Evolutionary conservation across 1,139 yeast genomes (phyloP), one percentile per base, ranked within the genome.

Genomic region (Candida sojae): DNA sequence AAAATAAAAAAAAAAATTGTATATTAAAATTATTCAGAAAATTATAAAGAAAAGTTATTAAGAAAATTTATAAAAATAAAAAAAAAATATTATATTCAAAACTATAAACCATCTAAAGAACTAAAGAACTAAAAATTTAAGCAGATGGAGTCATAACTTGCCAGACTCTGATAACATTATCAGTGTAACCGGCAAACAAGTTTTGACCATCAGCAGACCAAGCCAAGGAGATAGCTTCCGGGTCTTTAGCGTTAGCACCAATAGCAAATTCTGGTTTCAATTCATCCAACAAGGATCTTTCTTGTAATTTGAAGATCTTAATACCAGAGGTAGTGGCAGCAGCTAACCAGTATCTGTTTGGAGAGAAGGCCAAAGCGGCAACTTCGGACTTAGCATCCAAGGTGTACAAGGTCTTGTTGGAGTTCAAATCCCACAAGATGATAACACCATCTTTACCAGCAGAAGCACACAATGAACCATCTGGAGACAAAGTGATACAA

Each of bases 161-260:
- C 98, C 98, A 93, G 80, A 92, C 99, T 84, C 99, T 93, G 85
- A 93, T 92, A 73, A 88, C 84, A 84, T 90, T 90, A 81, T 93
- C 99, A 71, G 98, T 92, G 97, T 93, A 93, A 85, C 99, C 99
- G 68, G 98, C 97, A 75, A 91, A 93, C 80, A 93, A 86, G 88
- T 89, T 91, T 85, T 92, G 98, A 77, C 99, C 99, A 70, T 93
- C 99, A 78, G 97, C 96, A 69, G 98, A 92, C 99, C 99, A 93
- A 75, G 97, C 91, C 75, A 93, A 87, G 63, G 98, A 92, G 75
- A 93, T 82, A 75, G 96, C 96, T 79, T 91, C 96, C 74, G 99
- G 99, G 82, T 90, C 97, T 84, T 90, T 89, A 67, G 96, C 92
- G 80, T 86, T 84, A 68, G 88, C 85, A 73, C 86, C 83, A 68